A percentile compares a stretch with the other conserved stretches of the same genome.
Evolutionary conservation across 2,329 filamentous ascomycete genomes (phyloP).

Genomic region (Pyrenophora graminea): DNA sequence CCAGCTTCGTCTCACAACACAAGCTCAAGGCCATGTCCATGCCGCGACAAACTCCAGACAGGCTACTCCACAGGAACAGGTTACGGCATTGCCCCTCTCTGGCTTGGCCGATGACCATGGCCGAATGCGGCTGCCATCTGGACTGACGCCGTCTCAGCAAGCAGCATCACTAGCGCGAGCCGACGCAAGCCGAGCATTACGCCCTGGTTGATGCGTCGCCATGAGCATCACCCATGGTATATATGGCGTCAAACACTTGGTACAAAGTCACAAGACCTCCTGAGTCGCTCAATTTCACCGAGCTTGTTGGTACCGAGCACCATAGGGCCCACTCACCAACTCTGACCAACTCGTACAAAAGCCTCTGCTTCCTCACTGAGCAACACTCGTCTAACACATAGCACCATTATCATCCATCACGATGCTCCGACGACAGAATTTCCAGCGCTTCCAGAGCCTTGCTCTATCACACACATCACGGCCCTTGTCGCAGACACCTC

Average conservation of each 20-base stretch:
- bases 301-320: not conserved
- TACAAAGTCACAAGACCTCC: constrained; percentile 18
- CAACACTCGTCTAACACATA: constrained; percentile 2
- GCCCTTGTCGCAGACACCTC: constrained; percentile 23
- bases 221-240: constrained; percentile 21
- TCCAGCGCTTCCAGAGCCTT: constrained; percentile 29
- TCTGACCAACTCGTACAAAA: constrained; percentile 4
- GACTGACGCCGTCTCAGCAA: constrained; percentile 15
- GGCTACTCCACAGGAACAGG: not conserved
- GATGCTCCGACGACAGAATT: constrained; percentile 27
- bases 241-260: constrained; percentile 25
- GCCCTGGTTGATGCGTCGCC: constrained; percentile 22
- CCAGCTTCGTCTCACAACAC: not conserved
- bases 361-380: not conserved
- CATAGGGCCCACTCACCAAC: not conserved
- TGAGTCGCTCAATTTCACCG: constrained; percentile 2
- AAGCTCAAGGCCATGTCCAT: not conserved
- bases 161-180: constrained; percentile 23
- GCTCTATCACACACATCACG: constrained; percentile 26
- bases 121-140: constrained; percentile 17
- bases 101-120: constrained; percentile 4
- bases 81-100: constrained; percentile 9
- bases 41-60: not conserved
- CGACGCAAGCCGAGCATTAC: constrained; percentile 36
- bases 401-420: constrained; percentile 15